A percentile compares a stretch with the other conserved stretches of the same genome.
phyloP scores from a whole-genome alignment of 345 rosid genomes.

The Sonneratia caseolaris region DNA sequence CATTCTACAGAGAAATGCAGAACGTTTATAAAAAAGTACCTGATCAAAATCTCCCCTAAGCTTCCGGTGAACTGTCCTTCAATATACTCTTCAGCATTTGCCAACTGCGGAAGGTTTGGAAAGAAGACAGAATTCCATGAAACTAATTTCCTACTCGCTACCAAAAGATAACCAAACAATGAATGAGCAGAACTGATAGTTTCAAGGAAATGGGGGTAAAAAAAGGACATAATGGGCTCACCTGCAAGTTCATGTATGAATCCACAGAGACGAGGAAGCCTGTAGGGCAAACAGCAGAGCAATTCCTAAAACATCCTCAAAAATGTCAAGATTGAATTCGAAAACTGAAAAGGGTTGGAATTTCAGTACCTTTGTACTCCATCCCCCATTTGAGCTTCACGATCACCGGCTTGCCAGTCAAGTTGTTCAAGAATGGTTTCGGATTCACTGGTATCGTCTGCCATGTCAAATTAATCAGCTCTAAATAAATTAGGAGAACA shows the following conservation, averaged over 20 bases:
- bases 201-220: background rate
- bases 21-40: constrained; percentile 26
- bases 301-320: background rate
- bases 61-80: constrained; percentile 85
- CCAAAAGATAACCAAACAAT: background rate
- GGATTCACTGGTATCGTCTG: constrained; percentile 86
- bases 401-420: constrained; percentile 76
- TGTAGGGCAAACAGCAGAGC: constrained; percentile 12
- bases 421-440: constrained; percentile 82
- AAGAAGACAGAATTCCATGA: background rate
- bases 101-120: constrained; percentile 30
- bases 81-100: constrained; percentile 74
- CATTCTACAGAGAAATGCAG: background rate
- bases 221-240: constrained; percentile 5
- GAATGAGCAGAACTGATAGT: background rate
- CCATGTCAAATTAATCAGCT: constrained; percentile 8
- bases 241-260: constrained; percentile 98
- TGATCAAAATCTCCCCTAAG: constrained; percentile 82
- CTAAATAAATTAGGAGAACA: background rate
- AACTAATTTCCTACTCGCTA: background rate
- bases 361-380: constrained; percentile 64
- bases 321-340: background rate
- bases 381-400: constrained; percentile 93
- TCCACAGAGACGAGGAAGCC: constrained; percentile 92
- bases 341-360: background rate